Conservation (phyloP, 371 early-diverging fungal species). For the Apophysomyces ossiformis region DNA sequence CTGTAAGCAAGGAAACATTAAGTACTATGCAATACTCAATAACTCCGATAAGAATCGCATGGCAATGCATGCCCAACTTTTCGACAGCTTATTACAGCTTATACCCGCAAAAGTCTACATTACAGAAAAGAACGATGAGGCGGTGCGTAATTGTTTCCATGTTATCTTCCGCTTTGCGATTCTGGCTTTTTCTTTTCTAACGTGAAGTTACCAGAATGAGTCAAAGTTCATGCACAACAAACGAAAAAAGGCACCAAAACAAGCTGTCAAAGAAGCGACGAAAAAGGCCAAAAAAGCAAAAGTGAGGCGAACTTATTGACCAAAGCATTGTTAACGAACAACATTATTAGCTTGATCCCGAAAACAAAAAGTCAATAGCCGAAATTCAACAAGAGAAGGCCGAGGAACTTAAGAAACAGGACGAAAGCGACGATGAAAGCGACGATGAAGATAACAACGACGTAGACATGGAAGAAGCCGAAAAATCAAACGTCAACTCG, state of each 20-base stretch:
- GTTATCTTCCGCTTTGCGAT: constrained; percentile 2
- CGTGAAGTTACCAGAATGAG: constrained; percentile 31
- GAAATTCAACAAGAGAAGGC: constrained; percentile 55
- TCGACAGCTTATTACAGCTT: constrained; percentile 70
- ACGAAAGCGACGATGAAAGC: constrained; percentile 23
- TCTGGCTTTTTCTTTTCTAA: background rate
- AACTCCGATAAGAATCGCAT: constrained; percentile 58
- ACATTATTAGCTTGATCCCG: constrained; percentile 49
- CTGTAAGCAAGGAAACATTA: constrained; percentile 19
- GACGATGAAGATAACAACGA: constrained; percentile 29
- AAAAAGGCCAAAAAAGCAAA: constrained; percentile 81
- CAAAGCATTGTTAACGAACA: too few species aligned
- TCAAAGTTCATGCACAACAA: constrained; percentile 73
- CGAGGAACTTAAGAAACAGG: constrained; percentile 32
- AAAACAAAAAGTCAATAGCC: constrained; percentile 54
- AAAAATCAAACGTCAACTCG: constrained; percentile 37
- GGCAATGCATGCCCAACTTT: constrained; percentile 55
- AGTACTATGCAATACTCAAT: background rate
- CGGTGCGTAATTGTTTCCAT: constrained; percentile 25
- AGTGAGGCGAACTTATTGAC: constrained; percentile 35
- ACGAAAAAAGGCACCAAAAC: constrained; percentile 77
- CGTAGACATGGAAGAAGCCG: constrained; percentile 32
- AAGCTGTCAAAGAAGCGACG: constrained; percentile 75
- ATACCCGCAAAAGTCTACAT: constrained; percentile 80
- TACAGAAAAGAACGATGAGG: constrained; percentile 57